These are phyloP conservation scores for Ganoderma meredithae DNA, from an alignment of 1,284 basidiomycete species.

Conservation along the genomic window DNA sequence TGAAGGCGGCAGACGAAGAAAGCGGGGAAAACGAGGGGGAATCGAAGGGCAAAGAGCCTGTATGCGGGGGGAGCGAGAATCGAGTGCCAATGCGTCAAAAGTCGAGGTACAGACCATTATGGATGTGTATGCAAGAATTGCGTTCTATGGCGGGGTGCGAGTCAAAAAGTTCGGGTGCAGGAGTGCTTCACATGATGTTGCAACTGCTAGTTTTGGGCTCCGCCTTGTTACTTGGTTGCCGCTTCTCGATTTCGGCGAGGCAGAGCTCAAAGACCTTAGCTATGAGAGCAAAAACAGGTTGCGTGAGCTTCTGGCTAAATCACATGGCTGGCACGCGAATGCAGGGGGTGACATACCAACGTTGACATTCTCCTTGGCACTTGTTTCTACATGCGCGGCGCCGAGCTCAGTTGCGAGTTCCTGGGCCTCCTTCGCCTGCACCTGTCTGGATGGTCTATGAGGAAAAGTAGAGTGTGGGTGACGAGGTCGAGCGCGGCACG, in stretches of 20 bases:
- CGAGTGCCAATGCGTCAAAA: slow-evolving; percentile 14
- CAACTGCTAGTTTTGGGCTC: slow-evolving; percentile 69
- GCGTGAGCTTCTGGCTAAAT: slow-evolving; percentile 18
- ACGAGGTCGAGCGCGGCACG: slow-evolving; percentile 17
- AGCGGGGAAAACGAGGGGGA: slow-evolving; percentile 10
- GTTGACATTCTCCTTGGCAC: slow-evolving; percentile 89
- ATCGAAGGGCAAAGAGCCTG: slow-evolving; percentile 19
- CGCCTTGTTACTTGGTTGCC: slow-evolving; percentile 62
- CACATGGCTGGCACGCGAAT: slow-evolving; percentile 11
- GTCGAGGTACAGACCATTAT: slow-evolving; percentile 32
- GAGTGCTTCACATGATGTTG: slow-evolving; percentile 67
- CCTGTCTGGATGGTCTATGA: slow-evolving; percentile 68
- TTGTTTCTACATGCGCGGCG: slow-evolving; percentile 88
- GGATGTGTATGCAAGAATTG: slow-evolving; percentile 34
- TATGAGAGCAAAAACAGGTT: slow-evolving; percentile 41
- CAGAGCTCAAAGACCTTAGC: slow-evolving; percentile 91
- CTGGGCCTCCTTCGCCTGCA: slow-evolving; percentile 78
- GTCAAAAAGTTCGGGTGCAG: slow-evolving; percentile 16
- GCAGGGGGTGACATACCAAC: slow-evolving; percentile 70
- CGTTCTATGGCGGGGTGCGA: slow-evolving; percentile 31
- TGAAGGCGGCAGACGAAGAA: slow-evolving; percentile 7
- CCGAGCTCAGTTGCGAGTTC: slow-evolving; percentile 77
- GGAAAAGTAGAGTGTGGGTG: slow-evolving; percentile 38
- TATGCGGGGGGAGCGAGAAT: slow-evolving; percentile 16
- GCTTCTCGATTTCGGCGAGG: slow-evolving; percentile 87